phyloP scores from a whole-genome alignment of 2,329 filamentous ascomycete species.

The Diaporthe citrichinensis region DNA sequence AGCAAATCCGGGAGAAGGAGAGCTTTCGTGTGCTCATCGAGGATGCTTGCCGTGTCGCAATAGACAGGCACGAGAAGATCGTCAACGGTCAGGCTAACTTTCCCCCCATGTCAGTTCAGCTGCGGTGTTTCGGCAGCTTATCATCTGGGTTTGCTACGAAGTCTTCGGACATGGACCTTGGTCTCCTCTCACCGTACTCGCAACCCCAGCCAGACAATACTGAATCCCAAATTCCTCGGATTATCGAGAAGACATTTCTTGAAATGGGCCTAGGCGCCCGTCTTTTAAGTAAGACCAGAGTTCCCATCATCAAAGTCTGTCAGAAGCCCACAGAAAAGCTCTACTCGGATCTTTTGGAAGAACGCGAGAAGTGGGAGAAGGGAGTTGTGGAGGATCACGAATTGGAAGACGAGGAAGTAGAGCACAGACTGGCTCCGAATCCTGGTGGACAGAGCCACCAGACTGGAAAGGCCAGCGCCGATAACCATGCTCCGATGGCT shows the following conservation, averaged over 20 bases:
- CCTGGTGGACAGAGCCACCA: background rate
- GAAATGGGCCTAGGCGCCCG: conserved; percentile 81
- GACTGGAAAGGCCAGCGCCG: background rate
- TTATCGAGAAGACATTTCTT: conserved; percentile 82
- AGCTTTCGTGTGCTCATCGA: conserved; percentile 77
- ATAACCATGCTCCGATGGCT: conserved; percentile 40
- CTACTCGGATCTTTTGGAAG: conserved; percentile 71
- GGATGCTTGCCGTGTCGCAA: conserved; percentile 71
- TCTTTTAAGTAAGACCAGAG: conserved; percentile 82
- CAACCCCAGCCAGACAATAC: conserved; percentile 65
- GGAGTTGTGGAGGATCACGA: conserved; percentile 60
- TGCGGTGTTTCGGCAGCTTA: conserved; percentile 87
- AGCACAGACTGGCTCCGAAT: conserved; percentile 49
- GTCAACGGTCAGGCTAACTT: conserved; percentile 60
- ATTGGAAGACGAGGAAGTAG: conserved; percentile 53
- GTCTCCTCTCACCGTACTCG: conserved; percentile 77
- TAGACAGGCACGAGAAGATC: conserved; percentile 66
- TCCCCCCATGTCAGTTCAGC: conserved; percentile 69
- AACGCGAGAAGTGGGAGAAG: conserved; percentile 80
- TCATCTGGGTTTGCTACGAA: conserved; percentile 89
- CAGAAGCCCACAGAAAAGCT: conserved; percentile 76
- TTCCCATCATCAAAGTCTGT: conserved; percentile 91
- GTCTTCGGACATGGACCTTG: conserved; percentile 92
- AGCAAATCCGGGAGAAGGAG: conserved; percentile 80
- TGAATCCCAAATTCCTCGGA: conserved; percentile 76